A percentile compares a stretch with the other conserved stretches of the same genome.
Conservation (phyloP, 305 asterid species). For the Fraxinus ornus region DNA sequence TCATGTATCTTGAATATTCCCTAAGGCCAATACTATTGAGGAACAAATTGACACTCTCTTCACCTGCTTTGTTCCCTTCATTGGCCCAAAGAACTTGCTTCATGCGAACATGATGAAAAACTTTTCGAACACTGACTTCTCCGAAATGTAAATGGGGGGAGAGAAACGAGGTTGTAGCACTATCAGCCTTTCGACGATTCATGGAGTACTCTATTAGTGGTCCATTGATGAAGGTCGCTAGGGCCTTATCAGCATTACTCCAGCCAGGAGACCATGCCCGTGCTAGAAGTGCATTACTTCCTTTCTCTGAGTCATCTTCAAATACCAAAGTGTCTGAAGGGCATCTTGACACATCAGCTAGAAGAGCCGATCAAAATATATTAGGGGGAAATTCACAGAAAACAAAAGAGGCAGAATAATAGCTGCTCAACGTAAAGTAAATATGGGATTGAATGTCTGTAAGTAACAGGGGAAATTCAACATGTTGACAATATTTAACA, state of each 20-base stretch:
- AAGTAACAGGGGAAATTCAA: not conserved
- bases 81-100: constrained; percentile 88
- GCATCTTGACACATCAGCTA: constrained; percentile 68
- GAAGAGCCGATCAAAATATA: constrained; percentile 2
- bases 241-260: constrained; percentile 90
- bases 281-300: constrained; percentile 92
- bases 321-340: constrained; percentile 51
- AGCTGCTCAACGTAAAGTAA: not conserved
- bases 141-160: constrained; percentile 95
- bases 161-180: constrained; percentile 89
- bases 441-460: not conserved
- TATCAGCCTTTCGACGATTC: constrained; percentile 87
- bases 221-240: constrained; percentile 72
- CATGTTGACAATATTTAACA: not conserved
- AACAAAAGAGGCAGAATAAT: not conserved
- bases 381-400: not conserved
- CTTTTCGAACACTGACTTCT: constrained; percentile 86
- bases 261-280: constrained; percentile 98
- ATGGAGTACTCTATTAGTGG: constrained; percentile 74
- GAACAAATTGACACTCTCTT: constrained; percentile 89
- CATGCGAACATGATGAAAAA: constrained; percentile 80
- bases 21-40: constrained; percentile 88
- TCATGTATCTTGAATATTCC: constrained; percentile 89
- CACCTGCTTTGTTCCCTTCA: constrained; percentile 85
- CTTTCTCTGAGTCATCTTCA: constrained; percentile 89